phyloP scores from a whole-genome alignment of 352 stramenopile species.

The Vaucheria bursata region DNA sequence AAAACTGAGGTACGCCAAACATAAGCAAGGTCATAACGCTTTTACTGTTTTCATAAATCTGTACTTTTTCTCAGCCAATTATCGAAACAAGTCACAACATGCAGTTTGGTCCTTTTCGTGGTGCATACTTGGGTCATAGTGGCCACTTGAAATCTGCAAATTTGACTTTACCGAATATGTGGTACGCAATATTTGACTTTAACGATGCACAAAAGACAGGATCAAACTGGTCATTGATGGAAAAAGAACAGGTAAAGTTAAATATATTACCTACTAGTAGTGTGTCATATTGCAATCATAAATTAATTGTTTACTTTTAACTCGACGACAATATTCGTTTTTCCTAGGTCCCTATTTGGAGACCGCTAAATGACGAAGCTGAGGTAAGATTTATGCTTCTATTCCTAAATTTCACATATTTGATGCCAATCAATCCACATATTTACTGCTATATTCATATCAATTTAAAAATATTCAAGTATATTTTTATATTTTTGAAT shows the following conservation, averaged over 20 bases:
- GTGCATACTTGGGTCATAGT: conserved; percentile 29
- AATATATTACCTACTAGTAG: neutral
- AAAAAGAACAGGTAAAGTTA: conserved; percentile 7
- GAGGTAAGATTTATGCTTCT: too few species aligned
- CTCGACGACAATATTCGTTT: too few species aligned
- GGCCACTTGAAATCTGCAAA: conserved; percentile 20
- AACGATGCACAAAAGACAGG: conserved; percentile 40
- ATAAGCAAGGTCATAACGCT: neutral
- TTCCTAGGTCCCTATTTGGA: conserved; percentile 9
- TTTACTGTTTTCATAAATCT: neutral
- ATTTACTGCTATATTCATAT: too few species aligned
- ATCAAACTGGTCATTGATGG: conserved; percentile 36
- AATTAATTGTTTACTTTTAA: too few species aligned
- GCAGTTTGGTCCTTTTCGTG: conserved; percentile 35
- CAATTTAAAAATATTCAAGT: too few species aligned
- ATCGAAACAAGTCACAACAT: conserved; percentile 29
- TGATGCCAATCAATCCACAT: too few species aligned
- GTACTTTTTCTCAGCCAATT: conserved; percentile 16
- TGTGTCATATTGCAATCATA: too few species aligned
- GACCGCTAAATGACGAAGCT: conserved; percentile 20
- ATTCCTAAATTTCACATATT: too few species aligned
- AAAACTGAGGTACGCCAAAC: conserved; percentile 53
- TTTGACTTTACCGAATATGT: conserved; percentile 33
- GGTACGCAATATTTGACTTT: conserved; percentile 44
- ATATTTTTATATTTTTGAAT: too few species aligned